Conservation (phyloP, 2,329 filamentous ascomycete genomes). For the Pseudocercospora crystallina region DNA sequence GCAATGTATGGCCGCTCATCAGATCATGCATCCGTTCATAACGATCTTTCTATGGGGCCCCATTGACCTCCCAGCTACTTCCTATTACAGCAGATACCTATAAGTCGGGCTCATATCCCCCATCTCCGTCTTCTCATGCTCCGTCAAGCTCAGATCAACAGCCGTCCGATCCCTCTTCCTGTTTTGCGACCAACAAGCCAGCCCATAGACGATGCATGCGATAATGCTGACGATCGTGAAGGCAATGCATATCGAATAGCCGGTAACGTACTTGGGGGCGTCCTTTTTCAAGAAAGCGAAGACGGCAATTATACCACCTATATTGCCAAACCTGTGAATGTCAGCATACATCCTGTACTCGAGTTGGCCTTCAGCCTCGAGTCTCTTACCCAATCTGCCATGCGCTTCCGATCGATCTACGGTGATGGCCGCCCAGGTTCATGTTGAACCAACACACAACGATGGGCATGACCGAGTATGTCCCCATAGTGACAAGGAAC, state of each 20-base stretch:
- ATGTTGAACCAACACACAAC: constrained; percentile 86
- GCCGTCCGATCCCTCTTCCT: constrained; percentile 53
- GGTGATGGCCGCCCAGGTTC: constrained; percentile 72
- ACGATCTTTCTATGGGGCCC: no score
- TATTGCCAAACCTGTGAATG: constrained; percentile 44
- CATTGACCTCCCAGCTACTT: neutral
- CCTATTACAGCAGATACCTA: constrained; percentile 55
- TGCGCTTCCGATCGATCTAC: constrained; percentile 49
- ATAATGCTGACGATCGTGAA: constrained; percentile 69
- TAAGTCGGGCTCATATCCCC: constrained; percentile 62
- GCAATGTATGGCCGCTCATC: no score
- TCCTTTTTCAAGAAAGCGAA: constrained; percentile 57
- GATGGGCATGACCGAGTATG: constrained; percentile 60
- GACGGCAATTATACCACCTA: constrained; percentile 54
- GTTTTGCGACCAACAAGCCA: constrained; percentile 62
- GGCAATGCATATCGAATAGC: constrained; percentile 74
- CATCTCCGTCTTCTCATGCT: constrained; percentile 62
- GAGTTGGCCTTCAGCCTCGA: no score
- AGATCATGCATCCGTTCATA: no score
- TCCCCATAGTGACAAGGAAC: constrained; percentile 22
- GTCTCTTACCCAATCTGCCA: constrained; percentile 46
- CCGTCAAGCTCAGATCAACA: constrained; percentile 53
- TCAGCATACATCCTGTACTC: neutral
- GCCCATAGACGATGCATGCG: constrained; percentile 60
- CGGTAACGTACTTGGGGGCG: constrained; percentile 66